Evolutionary conservation across 305 asterid species (phyloP).

Genomic region (Fraxinus ornus): DNA sequence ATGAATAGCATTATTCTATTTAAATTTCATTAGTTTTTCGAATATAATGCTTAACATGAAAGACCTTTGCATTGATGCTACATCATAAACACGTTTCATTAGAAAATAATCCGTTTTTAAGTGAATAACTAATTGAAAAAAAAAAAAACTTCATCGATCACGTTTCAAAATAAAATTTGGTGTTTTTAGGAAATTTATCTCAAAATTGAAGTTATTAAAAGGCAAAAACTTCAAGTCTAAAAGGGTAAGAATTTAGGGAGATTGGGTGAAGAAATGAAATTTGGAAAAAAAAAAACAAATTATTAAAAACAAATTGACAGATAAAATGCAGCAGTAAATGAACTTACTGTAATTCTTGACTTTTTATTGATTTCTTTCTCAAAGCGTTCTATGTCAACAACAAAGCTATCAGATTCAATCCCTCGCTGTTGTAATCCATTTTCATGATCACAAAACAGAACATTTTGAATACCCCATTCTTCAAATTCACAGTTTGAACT

Average conservation of each 20-base stretch:
- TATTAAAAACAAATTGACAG: not conserved
- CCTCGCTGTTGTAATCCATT: slow-evolving; percentile 30
- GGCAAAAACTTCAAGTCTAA: not conserved
- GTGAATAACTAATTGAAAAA: not conserved
- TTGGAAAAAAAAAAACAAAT: not conserved
- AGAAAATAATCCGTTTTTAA: no score
- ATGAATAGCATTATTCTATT: no score
- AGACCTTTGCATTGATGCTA: not conserved
- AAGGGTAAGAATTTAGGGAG: not conserved
- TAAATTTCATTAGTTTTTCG: not conserved
- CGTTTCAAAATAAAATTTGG: no score
- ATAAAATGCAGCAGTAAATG: not conserved
- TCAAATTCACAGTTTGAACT: slow-evolving; percentile 31
- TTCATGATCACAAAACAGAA: slow-evolving; percentile 14
- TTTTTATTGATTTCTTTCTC: slow-evolving; percentile 49
- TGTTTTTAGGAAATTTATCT: no score
- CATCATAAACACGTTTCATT: not conserved
- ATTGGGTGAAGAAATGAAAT: not conserved
- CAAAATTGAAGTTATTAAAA: not conserved
- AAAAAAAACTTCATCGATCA: no score
- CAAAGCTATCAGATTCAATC: slow-evolving; percentile 49
- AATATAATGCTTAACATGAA: not conserved
- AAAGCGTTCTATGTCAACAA: slow-evolving; percentile 66
- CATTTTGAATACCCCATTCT: not conserved
- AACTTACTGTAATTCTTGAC: slow-evolving; percentile 60